Percentiles rank a stretch among this genome's conserved stretches.
Conservation (phyloP, 2,329 filamentous ascomycete genomes). For the Beauveria caledonica region DNA sequence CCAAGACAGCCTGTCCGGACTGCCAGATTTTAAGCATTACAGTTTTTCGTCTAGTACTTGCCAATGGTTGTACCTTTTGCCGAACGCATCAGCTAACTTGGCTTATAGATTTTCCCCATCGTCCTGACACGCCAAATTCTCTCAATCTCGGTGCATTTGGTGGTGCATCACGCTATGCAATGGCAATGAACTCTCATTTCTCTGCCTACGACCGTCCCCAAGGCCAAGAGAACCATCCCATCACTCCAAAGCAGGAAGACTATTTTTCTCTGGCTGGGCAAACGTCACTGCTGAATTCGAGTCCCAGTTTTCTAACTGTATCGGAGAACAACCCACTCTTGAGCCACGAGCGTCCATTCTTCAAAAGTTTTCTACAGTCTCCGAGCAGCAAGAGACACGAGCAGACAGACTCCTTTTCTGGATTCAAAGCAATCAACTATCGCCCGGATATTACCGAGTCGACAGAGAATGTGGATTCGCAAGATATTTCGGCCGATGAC, state of each 20-base stretch:
- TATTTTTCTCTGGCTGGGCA: slow-evolving; percentile 5
- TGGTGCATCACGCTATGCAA: slow-evolving; percentile 2
- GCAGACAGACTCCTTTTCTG: slow-evolving; percentile 19
- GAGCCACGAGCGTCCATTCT: slow-evolving; percentile 13
- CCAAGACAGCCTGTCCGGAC: not conserved
- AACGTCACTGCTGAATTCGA: slow-evolving; percentile 8
- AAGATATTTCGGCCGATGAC: slow-evolving; percentile 6
- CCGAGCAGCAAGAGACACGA: slow-evolving; percentile 1
- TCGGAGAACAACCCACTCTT: slow-evolving; percentile 9
- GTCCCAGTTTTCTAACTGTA: not conserved
- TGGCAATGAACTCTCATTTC: slow-evolving; percentile 7
- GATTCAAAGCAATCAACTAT: slow-evolving; percentile 24
- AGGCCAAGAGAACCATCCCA: not conserved
- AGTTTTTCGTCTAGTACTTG: not conserved
- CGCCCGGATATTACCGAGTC: slow-evolving; percentile 15
- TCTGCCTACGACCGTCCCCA: not conserved
- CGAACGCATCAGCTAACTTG: not conserved
- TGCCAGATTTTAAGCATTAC: slow-evolving; percentile 4
- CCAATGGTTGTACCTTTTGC: too few species aligned
- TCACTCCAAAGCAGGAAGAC: slow-evolving; percentile 6
- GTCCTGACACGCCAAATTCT: not conserved
- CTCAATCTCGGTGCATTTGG: slow-evolving; percentile 1
- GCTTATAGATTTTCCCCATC: not conserved
- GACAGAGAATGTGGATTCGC: slow-evolving; percentile 13
- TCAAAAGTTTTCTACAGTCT: slow-evolving; percentile 18